Evolutionary conservation across 2,329 filamentous ascomycete genomes (phyloP).

Genomic region (Penicillium sp.): DNA sequence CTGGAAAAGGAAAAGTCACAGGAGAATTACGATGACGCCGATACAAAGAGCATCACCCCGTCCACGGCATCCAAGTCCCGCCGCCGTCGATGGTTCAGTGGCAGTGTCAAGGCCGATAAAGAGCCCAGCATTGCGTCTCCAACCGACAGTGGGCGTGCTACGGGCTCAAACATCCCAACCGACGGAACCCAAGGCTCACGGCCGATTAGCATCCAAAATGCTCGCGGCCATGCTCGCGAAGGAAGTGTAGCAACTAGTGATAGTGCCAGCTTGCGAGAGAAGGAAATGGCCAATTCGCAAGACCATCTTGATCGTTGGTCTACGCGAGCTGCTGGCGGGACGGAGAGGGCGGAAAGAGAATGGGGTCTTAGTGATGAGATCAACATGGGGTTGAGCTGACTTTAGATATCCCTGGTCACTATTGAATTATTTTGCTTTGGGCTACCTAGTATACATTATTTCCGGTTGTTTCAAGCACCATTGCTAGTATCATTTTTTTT

Average conservation of each 20-base stretch:
- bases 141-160: slow-evolving; percentile 16
- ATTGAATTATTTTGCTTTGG: background rate
- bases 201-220: slow-evolving; percentile 34
- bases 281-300: slow-evolving; percentile 40
- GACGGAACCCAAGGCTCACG: slow-evolving; percentile 21
- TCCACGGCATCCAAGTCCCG: slow-evolving; percentile 33
- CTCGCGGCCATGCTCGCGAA: slow-evolving; percentile 29
- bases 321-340: slow-evolving; percentile 58
- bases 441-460: background rate
- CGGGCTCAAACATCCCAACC: slow-evolving; percentile 11
- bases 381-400: slow-evolving; percentile 76
- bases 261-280: slow-evolving; percentile 38
- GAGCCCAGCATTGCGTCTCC: slow-evolving; percentile 22
- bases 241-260: slow-evolving; percentile 33
- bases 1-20: slow-evolving; percentile 22
- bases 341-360: slow-evolving; percentile 52
- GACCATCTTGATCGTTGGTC: slow-evolving; percentile 55
- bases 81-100: slow-evolving; percentile 43
- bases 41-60: slow-evolving; percentile 31
- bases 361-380: slow-evolving; percentile 86
- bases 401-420: background rate
- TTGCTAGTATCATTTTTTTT: background rate
- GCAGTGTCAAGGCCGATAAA: slow-evolving; percentile 33
- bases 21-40: slow-evolving; percentile 27
- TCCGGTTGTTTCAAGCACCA: background rate